Evolutionary conservation across 2,329 filamentous ascomycete species (phyloP).

Genomic region (Raffaelea ambrosiae): DNA sequence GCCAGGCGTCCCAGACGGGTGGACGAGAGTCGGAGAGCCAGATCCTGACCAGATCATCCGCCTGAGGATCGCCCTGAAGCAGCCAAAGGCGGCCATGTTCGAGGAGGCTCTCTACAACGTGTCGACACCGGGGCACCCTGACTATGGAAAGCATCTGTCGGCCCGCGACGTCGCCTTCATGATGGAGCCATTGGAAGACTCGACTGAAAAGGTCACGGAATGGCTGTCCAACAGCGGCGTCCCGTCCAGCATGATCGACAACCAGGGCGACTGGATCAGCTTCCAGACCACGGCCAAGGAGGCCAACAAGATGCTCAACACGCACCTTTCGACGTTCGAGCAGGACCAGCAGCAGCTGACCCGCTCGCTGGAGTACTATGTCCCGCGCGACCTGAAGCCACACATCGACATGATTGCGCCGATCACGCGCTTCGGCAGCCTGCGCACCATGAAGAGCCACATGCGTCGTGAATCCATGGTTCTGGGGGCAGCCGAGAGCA

Average conservation of each 20-base stretch:
- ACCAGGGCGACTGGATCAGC: slow-evolving; percentile 18
- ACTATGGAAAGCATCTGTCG: slow-evolving; percentile 39
- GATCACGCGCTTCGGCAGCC: slow-evolving; percentile 35
- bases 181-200: slow-evolving; percentile 31
- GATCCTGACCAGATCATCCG: slow-evolving; percentile 6
- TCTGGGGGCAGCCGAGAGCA: background rate
- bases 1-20: slow-evolving; percentile 9
- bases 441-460: slow-evolving; percentile 16
- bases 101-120: slow-evolving; percentile 21
- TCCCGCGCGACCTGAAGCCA: slow-evolving; percentile 23
- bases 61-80: slow-evolving; percentile 14
- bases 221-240: slow-evolving; percentile 37
- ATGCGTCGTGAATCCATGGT: background rate
- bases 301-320: slow-evolving; percentile 17
- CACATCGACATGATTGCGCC: slow-evolving; percentile 36
- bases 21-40: slow-evolving; percentile 9
- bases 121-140: slow-evolving; percentile 35
- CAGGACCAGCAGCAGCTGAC: slow-evolving; percentile 20
- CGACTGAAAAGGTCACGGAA: slow-evolving; percentile 28
- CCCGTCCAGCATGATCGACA: slow-evolving; percentile 22
- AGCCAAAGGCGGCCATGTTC: slow-evolving; percentile 15
- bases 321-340: slow-evolving; percentile 17
- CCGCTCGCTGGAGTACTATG: slow-evolving; percentile 18
- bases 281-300: slow-evolving; percentile 15
- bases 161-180: slow-evolving; percentile 40